Percentiles rank a stretch among this genome's conserved stretches.
phyloP scores from a whole-genome alignment of 352 stramenopile species.

The Pythium rhizo-oryzae region DNA sequence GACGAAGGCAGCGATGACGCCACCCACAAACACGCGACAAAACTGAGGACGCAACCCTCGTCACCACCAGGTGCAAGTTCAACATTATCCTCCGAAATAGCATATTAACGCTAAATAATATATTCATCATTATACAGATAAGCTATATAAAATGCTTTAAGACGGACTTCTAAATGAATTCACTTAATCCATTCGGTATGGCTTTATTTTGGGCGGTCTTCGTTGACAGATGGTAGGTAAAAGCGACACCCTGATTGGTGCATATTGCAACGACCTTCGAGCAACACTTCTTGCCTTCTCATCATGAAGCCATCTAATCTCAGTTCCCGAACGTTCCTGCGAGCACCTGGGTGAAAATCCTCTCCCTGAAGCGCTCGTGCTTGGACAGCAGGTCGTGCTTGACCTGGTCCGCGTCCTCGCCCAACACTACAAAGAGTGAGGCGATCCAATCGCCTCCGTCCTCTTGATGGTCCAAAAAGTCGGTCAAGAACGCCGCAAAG shows the following conservation, averaged over 20 bases:
- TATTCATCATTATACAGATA: too few relatives aligned
- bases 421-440: constrained; percentile 15
- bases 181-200: background rate
- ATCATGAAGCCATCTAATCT: constrained; percentile 20
- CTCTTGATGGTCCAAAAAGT: constrained; percentile 11
- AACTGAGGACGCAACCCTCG: constrained; percentile 26
- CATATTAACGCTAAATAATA: background rate
- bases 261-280: constrained; percentile 12
- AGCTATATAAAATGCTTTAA: too few relatives aligned
- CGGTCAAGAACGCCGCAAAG: constrained; percentile 24
- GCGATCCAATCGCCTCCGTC: constrained; percentile 8
- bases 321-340: constrained; percentile 9
- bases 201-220: constrained; percentile 19
- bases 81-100: constrained; percentile 6
- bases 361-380: constrained; percentile 28
- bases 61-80: constrained; percentile 31
- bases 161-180: too few relatives aligned
- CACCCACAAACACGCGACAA: constrained; percentile 21
- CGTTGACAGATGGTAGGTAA: constrained; percentile 20
- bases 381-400: constrained; percentile 22
- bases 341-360: constrained; percentile 23
- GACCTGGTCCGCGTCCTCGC: constrained; percentile 19
- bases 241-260: constrained; percentile 15
- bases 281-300: constrained; percentile 18
- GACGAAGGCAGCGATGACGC: constrained; percentile 21